A percentile compares a stretch with the other conserved stretches of the same genome.
phyloP scores from a whole-genome alignment of 2,329 filamentous ascomycete species.

The Phoma sp. region DNA sequence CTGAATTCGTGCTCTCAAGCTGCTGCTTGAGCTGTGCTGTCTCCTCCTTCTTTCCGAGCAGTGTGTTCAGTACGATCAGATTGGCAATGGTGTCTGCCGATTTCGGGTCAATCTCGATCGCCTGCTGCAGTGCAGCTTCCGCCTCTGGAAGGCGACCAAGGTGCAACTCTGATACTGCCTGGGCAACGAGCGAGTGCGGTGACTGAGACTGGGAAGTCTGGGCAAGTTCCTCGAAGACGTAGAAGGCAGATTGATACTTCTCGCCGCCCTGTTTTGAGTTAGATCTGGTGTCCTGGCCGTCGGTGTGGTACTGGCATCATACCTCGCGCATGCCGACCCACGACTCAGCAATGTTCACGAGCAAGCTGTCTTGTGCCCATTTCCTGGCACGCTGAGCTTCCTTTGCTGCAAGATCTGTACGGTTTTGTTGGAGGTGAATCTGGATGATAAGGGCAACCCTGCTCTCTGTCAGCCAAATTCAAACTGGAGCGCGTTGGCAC shows the following conservation, averaged over 20 bases:
- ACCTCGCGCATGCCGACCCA: constrained; percentile 92
- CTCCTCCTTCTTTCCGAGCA: constrained; percentile 71
- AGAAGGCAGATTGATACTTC: constrained; percentile 95
- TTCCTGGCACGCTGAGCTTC: constrained; percentile 84
- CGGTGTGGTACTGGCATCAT: constrained; percentile 43
- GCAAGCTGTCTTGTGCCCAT: constrained; percentile 92
- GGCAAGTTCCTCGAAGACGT: constrained; percentile 95
- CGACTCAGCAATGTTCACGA: constrained; percentile 93
- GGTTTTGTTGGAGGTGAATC: constrained; percentile 90
- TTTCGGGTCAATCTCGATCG: constrained; percentile 73
- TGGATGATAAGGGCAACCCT: constrained; percentile 88
- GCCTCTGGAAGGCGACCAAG: constrained; percentile 88
- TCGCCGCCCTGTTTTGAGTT: constrained; percentile 73
- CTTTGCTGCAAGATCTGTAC: constrained; percentile 86
- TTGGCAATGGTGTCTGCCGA: constrained; percentile 82
- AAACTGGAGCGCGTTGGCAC: constrained; percentile 4
- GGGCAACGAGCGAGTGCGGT: constrained; percentile 76
- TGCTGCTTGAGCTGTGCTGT: constrained; percentile 60
- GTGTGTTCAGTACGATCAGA: constrained; percentile 75
- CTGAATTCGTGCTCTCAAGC: constrained; percentile 63
- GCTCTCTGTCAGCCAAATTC: constrained; percentile 5
- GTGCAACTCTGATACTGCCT: constrained; percentile 90
- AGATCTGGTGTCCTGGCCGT: constrained; percentile 27
- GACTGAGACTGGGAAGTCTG: constrained; percentile 83
- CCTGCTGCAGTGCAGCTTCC: constrained; percentile 82